Base-by-base conservation (phyloP, 2,329 filamentous ascomycete species). In the Chaetomium olivaceum region DNA sequence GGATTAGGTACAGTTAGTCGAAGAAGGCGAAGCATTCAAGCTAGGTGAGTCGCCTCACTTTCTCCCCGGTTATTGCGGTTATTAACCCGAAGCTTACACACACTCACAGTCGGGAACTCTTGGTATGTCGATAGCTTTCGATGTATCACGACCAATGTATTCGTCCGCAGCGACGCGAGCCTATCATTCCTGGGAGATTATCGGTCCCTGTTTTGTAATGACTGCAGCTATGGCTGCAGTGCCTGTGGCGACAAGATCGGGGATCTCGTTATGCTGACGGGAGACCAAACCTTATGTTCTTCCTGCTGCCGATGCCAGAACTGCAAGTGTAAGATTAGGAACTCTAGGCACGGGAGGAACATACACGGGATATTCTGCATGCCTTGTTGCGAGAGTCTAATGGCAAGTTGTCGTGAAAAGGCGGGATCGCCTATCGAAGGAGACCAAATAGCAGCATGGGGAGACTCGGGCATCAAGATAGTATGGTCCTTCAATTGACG, bases 61-160 rank as follows among this genome's bases (percentile, higher is more conserved):
- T 1, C 36, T 1, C 19, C 39, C 23, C 19, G 16, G 14, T 14
- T 51, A n/a, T n/a, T n/a, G n/a, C n/a, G n/a, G 12, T 16, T 39
- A 39, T 29, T 56, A 14, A 31, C 16, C n/a, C n/a, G n/a, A 52
- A 65, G 61, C 76, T 63, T 74, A 64, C 51, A 58, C 59, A 33
- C 23, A 21, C 64, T 73, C n/a, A n/a, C n/a, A 97, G 93, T 93
- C 77, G 93, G 93, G 69, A 95, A 96, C 78, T 87, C 94, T 85
- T 98, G 94, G 95, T 95, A 99, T 83, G 91, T 98, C 75, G 91
- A 97, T 81, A 98, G 95, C 83, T 99, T 99, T 81, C 91, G 93
- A 76, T 98, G 94, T 85, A 95, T 97, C 78, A 95, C 91, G 62
- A 98, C 95, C 83, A 88, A 88, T 74, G 97, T 93, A 67, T 88